Evolutionary conservation across 176 grass and related monocot genomes (phyloP).

Genomic region (Bonia amplexicaulis): DNA sequence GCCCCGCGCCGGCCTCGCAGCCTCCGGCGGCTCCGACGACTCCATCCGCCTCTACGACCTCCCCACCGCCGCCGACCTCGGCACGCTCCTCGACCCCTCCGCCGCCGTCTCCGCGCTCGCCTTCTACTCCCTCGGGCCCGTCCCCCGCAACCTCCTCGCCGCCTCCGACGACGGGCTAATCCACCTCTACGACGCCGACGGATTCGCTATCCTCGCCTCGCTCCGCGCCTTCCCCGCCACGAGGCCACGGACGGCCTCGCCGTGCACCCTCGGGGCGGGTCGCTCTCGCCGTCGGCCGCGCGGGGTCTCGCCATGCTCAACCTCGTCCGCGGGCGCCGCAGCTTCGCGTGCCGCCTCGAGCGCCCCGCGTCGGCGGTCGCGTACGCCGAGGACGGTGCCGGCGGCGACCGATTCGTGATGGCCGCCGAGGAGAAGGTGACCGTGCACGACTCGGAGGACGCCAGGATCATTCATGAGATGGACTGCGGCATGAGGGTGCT

Average conservation of each 20-base stretch:
- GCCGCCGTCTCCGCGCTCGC: conserved; percentile 73
- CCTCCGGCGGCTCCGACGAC: conserved; percentile 69
- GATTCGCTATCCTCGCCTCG: conserved; percentile 53
- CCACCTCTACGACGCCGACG: conserved; percentile 75
- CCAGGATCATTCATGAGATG: conserved; percentile 69
- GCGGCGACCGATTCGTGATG: conserved; percentile 50
- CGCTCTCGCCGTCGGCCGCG: conserved; percentile 66
- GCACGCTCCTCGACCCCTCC: conserved; percentile 67
- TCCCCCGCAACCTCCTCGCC: conserved; percentile 83
- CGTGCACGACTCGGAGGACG: conserved; percentile 77
- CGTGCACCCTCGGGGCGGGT: conserved; percentile 63
- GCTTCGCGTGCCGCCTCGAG: conserved; percentile 76
- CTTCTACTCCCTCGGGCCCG: conserved; percentile 60
- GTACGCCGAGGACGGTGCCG: conserved; percentile 28
- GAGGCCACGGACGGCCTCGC: conserved; percentile 45
- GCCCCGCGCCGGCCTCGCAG: conserved; percentile 31
- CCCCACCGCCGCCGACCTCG: conserved; percentile 53
- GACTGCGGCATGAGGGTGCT: conserved; percentile 55
- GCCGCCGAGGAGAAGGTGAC: conserved; percentile 47
- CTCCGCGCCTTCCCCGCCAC: conserved; percentile 29
- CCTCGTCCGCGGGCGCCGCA: conserved; percentile 55
- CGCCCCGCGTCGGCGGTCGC: conserved; percentile 44
- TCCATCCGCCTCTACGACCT: conserved; percentile 86
- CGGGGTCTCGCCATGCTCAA: conserved; percentile 69
- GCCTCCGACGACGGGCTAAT: conserved; percentile 77